Evolutionary conservation across 140 eudicot species (phyloP).

Genomic region (Senecio squalidus): DNA sequence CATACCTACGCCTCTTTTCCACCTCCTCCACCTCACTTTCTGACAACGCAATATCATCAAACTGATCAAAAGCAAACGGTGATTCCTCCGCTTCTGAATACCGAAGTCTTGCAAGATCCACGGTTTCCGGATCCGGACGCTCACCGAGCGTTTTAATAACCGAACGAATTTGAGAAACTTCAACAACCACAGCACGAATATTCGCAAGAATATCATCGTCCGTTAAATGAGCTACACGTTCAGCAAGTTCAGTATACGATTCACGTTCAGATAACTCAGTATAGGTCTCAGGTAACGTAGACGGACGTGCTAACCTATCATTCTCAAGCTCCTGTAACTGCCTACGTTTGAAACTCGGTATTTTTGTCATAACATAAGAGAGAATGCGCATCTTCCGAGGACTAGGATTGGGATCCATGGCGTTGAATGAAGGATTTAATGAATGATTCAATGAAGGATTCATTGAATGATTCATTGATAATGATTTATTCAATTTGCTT

Average conservation of each 20-base stretch:
- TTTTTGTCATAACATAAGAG: constrained; percentile 62
- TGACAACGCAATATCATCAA: constrained; percentile 37
- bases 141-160: constrained; percentile 50
- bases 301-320: constrained; percentile 36
- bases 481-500: no score
- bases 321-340: constrained; percentile 43
- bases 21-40: constrained; percentile 27
- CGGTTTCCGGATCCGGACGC: constrained; percentile 78
- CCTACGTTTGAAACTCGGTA: constrained; percentile 46
- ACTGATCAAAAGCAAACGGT: constrained; percentile 16
- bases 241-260: constrained; percentile 53
- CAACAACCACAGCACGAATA: constrained; percentile 55
- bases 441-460: background rate
- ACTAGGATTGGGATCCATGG: constrained; percentile 66
- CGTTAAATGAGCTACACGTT: constrained; percentile 53
- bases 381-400: constrained; percentile 62
- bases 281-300: constrained; percentile 29
- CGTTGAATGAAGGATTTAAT: background rate
- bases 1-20: constrained; percentile 27
- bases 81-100: constrained; percentile 64
- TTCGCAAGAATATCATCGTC: constrained; percentile 55
- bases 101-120: constrained; percentile 50
- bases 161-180: constrained; percentile 62
- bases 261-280: constrained; percentile 31
- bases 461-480: no score